These are phyloP conservation scores for Hymenochaete sp. DNA, from an alignment of 1,284 basidiomycete species.

Conservation along the genomic window DNA sequence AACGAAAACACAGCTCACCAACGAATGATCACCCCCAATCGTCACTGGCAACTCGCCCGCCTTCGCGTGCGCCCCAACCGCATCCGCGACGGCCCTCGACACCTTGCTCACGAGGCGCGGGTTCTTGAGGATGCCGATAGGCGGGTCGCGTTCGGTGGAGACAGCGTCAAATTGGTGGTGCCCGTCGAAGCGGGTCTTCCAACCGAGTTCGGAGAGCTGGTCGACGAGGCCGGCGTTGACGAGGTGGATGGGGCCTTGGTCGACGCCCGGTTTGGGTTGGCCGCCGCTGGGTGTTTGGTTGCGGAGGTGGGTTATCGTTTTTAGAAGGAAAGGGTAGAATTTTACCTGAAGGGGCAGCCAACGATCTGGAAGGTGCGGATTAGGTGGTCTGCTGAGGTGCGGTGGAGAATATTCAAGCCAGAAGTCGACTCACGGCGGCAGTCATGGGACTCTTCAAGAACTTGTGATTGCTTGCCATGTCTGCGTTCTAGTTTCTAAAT, in stretches of 20 bases:
- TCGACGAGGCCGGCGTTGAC: conserved; percentile 76
- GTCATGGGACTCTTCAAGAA: conserved; percentile 34
- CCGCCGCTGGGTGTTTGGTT: conserved; percentile 36
- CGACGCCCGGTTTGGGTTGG: conserved; percentile 76
- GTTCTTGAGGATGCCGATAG: conserved; percentile 84
- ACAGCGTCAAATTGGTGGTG: conserved; percentile 85
- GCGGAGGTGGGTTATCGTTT: background rate
- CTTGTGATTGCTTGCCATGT: conserved; percentile 7
- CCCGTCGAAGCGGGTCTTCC: conserved; percentile 83
- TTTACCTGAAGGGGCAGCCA: conserved; percentile 66
- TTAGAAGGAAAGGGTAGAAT: background rate
- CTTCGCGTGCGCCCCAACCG: conserved; percentile 66
- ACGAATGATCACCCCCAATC: conserved; percentile 93
- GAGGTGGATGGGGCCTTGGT: conserved; percentile 81
- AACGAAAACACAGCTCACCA: conserved; percentile 43
- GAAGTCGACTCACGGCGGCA: conserved; percentile 49
- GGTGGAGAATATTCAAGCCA: too few relatives aligned
- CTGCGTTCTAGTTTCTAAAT: too few relatives aligned
- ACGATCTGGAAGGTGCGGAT: conserved; percentile 43
- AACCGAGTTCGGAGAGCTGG: conserved; percentile 76
- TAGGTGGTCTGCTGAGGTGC: too few relatives aligned
- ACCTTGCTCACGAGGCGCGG: conserved; percentile 83
- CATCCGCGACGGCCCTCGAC: conserved; percentile 69
- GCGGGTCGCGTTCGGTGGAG: conserved; percentile 57
- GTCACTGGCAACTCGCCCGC: conserved; percentile 83